Evolutionary conservation across 441 rosid species (phyloP), one percentile per base, ranked within the genome.

Genomic region (Geranium incanum): DNA sequence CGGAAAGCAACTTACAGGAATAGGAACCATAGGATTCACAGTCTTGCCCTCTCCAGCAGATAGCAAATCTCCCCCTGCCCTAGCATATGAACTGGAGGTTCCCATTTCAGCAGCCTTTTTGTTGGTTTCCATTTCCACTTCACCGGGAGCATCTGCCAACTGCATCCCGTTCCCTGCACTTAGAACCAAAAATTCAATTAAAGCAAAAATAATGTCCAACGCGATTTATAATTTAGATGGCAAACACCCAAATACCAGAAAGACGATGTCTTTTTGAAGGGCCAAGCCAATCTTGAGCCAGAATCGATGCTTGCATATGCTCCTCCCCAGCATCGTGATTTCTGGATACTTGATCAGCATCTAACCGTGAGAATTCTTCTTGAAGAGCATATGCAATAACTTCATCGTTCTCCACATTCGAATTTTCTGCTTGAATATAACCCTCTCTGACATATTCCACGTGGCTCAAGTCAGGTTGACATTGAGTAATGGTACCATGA

Each of bases 341-440:
- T 3, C 86, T 96, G 0, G 84, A 85, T 62, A 87, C 84, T 81
- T 86, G 91, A 0, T 76, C 93, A 60, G 70, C 78, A 80, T 86
- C 83, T 41, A 89, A 75, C 72, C 73, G 87, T 11, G 97, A 87
- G 68, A 89, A 78, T 68, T 95, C 97, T 69, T 90, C 97, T 77
- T 89, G 98, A 66, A 89, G 82, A 75, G 86, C 84, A 81, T 70
- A 83, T 50, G 98, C 99, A 55, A 95, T 92, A 21, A 82, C 85
- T 1, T 84, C 93, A 86, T 95, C 97, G 75, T 81, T 84, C 76
- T 90, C 96, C 1, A 86, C 83, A 71, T 80, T 67, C 6, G 73
- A 66, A 67, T 67, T 41, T 19, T 69, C 71, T 57, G 76, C 69
- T 70, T 81, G 84, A 38, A 77, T 72, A 76, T 86, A 90, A 78